These are phyloP conservation scores for Globisporangium rhizosaccharum DNA, from an alignment of 352 stramenopile genomes.

Conservation along the genomic window DNA sequence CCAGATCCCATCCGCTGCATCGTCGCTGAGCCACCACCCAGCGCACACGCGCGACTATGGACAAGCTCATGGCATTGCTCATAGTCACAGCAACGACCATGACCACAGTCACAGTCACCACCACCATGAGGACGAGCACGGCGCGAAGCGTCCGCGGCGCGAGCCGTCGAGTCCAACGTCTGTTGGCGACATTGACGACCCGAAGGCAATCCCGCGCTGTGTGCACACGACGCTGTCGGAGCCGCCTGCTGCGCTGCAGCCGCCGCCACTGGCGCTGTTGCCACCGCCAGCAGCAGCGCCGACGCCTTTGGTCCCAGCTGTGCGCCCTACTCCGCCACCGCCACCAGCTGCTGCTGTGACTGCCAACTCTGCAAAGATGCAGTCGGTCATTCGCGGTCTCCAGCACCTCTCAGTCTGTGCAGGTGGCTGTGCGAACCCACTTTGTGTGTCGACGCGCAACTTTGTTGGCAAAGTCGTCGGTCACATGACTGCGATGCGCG, in stretches of 20 bases:
- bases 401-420: constrained; percentile 36
- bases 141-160: constrained; percentile 25
- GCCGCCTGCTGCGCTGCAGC: constrained; percentile 5
- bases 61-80: neutral
- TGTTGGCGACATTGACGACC: constrained; percentile 32
- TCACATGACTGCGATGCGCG: constrained; percentile 24
- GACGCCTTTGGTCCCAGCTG: neutral
- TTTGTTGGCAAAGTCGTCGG: constrained; percentile 50
- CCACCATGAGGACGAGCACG: constrained; percentile 7
- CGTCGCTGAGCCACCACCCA: constrained; percentile 4
- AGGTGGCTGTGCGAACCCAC: constrained; percentile 37
- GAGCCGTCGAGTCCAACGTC: constrained; percentile 41
- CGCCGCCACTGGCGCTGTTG: no score
- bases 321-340: constrained; percentile 4
- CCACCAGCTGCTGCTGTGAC: constrained; percentile 7
- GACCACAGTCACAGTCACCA: constrained; percentile 6
- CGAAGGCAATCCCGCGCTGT: constrained; percentile 12
- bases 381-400: constrained; percentile 49
- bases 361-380: constrained; percentile 40
- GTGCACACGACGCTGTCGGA: constrained; percentile 12
- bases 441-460: constrained; percentile 46
- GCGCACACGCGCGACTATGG: neutral
- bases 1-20: constrained; percentile 6
- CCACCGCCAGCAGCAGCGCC: constrained; percentile 3
- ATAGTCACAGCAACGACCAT: constrained; percentile 8